Conservation (phyloP, 2,329 filamentous ascomycete genomes). For the Aspergillus sp. region DNA sequence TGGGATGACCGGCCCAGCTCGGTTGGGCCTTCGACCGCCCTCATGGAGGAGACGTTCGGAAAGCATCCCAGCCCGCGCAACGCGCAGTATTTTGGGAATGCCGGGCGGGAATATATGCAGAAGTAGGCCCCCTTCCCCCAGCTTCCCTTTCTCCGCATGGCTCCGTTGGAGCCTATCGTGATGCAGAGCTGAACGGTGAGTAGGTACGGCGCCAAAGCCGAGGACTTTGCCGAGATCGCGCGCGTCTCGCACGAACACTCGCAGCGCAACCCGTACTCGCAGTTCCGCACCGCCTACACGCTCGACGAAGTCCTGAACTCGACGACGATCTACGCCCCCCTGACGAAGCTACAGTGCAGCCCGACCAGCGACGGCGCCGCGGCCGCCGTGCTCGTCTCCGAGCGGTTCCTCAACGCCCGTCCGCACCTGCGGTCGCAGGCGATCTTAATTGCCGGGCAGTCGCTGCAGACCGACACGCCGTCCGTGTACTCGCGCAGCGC, state of each 20-base stretch:
- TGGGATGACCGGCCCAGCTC: constrained; percentile 85
- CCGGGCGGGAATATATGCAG: constrained; percentile 91
- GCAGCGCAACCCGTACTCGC: constrained; percentile 89
- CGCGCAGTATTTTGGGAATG: constrained; percentile 94
- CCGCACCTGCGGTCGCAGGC: constrained; percentile 80
- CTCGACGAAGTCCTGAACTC: constrained; percentile 75
- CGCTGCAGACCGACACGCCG: constrained; percentile 79
- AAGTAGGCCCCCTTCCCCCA: constrained; percentile 56
- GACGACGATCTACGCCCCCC: constrained; percentile 76
- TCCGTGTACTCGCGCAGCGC: constrained; percentile 75
- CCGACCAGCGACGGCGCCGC: constrained; percentile 92
- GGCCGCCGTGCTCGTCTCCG: constrained; percentile 83
- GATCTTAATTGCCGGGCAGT: constrained; percentile 85
- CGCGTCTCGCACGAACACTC: constrained; percentile 92
- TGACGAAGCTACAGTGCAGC: constrained; percentile 98
- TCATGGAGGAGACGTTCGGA: constrained; percentile 82
- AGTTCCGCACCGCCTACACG: constrained; percentile 91
- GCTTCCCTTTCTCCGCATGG: background rate
- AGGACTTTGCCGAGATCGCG: constrained; percentile 29
- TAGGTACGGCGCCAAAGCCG: constrained; percentile 41
- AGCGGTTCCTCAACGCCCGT: constrained; percentile 80
- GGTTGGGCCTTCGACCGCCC: constrained; percentile 66
- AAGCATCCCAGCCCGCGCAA: constrained; percentile 79
- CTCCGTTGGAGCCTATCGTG: background rate
- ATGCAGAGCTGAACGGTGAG: background rate